phyloP scores from a whole-genome alignment of 306 rosid genomes.

The Malus domestica region DNA sequence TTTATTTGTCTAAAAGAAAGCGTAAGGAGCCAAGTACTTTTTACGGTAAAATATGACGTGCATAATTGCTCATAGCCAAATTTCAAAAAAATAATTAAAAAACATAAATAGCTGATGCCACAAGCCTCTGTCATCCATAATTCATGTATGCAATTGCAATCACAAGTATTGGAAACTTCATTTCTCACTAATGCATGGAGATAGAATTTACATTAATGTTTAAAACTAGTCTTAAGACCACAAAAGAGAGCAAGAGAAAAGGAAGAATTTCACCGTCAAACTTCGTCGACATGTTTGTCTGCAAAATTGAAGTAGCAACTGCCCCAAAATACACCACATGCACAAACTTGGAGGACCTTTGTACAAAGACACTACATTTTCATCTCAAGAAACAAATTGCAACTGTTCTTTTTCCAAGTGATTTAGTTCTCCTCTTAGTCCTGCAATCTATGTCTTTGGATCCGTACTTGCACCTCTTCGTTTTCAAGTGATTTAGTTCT shows the following conservation, averaged over 20 bases:
- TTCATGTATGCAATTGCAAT: background rate
- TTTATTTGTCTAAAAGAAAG: too few species aligned
- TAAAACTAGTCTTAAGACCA: background rate
- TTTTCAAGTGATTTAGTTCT: constrained; percentile 25
- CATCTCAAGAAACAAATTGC: background rate
- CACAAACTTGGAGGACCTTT: background rate
- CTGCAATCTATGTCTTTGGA: constrained; percentile 32
- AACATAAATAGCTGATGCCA: too few species aligned
- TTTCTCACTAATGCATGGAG: background rate
- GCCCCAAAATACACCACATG: background rate
- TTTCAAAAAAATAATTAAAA: too few species aligned
- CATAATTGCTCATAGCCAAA: too few species aligned
- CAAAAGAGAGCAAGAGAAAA: background rate
- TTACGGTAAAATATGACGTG: too few species aligned
- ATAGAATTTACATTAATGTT: background rate
- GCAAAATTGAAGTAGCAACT: background rate
- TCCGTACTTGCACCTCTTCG: constrained; percentile 51
- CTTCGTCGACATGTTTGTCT: background rate
- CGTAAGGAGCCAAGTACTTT: too few species aligned
- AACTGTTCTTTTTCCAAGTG: constrained; percentile 30
- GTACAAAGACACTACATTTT: background rate
- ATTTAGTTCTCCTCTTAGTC: too few species aligned
- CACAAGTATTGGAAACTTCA: background rate
- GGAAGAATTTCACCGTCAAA: background rate
- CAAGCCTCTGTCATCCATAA: background rate